A percentile compares a stretch with the other conserved stretches of the same genome.
phyloP scores from a whole-genome alignment of 352 stramenopile genomes.

The Hyaloperonospora arabidopsidis region DNA sequence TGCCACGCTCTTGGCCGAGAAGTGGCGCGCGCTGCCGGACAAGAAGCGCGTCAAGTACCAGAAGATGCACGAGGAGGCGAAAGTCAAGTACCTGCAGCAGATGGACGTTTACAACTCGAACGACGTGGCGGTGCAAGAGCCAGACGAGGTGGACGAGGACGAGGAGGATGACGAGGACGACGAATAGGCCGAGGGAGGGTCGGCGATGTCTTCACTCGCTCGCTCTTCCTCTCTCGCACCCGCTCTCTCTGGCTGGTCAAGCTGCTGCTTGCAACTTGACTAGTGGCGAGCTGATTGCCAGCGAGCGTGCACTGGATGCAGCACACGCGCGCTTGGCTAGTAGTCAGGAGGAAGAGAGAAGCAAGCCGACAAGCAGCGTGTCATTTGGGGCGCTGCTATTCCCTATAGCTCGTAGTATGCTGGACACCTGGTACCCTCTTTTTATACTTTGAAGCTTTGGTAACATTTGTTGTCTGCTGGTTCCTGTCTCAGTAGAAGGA shows the following conservation, averaged over 20 bases:
- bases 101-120: constrained; percentile 87
- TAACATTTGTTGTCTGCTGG: constrained; percentile 4
- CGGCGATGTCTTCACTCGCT: not conserved
- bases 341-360: constrained; percentile 2
- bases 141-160: constrained; percentile 66
- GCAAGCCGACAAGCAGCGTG: constrained; percentile 8
- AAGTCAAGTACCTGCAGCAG: constrained; percentile 80
- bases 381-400: constrained; percentile 2
- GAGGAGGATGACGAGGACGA: constrained; percentile 53
- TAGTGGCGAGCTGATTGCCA: not conserved
- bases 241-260: not conserved
- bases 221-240: not conserved
- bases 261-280: constrained; percentile 1
- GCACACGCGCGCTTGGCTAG: not conserved
- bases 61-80: constrained; percentile 81
- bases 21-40: constrained; percentile 85
- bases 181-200: constrained; percentile 40
- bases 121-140: constrained; percentile 28
- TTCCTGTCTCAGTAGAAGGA: too few relatives aligned
- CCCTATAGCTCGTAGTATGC: constrained; percentile 30
- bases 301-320: not conserved
- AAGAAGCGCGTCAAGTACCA: constrained; percentile 89
- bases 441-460: constrained; percentile 30
- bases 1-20: constrained; percentile 52
- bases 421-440: constrained; percentile 26